A percentile compares a stretch with the other conserved stretches of the same genome.
Conservation (phyloP, 192 early-diverging fungal species). For the Geranomyces michiganensis region DNA sequence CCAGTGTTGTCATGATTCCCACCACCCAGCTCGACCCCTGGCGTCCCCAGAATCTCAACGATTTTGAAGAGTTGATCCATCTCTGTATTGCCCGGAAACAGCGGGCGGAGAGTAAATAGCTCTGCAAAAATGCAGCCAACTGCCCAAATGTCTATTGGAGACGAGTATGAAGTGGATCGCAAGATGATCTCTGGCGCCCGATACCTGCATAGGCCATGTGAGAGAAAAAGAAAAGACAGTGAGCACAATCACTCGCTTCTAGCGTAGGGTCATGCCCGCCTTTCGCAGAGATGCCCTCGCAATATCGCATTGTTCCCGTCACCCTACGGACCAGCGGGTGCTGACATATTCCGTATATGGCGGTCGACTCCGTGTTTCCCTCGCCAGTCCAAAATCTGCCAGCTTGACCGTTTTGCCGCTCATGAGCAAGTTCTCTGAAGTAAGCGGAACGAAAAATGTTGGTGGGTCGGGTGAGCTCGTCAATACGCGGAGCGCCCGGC, state of each 20-base stretch:
- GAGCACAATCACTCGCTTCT: no score
- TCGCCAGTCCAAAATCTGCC: conserved; percentile 94
- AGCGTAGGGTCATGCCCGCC: no score
- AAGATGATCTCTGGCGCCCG: conserved; percentile 94
- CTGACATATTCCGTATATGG: conserved; percentile 98
- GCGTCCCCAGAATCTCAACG: conserved; percentile 78
- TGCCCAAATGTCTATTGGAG: conserved; percentile 96
- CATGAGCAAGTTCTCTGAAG: conserved; percentile 84
- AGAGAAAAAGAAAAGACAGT: not conserved
- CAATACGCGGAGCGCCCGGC: not conserved
- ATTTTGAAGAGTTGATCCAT: conserved; percentile 92
- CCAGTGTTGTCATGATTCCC: not conserved
- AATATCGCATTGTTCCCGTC: no score
- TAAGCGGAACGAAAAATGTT: no score
- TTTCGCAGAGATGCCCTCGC: no score
- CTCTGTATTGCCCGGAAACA: conserved; percentile 94
- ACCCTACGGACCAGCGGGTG: conserved; percentile 81
- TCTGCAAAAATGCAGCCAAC: conserved; percentile 91
- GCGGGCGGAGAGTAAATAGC: conserved; percentile 79
- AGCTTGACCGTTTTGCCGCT: conserved; percentile 70
- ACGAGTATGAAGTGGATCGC: conserved; percentile 78
- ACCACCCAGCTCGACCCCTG: conserved; percentile 33
- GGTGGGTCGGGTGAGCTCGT: no score
- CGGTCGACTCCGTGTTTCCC: conserved; percentile 83
- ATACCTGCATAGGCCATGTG: conserved; percentile 64